Base-by-base conservation (phyloP, 2,329 filamentous ascomycete genomes). In the Cladophialophora chaetospira region DNA sequence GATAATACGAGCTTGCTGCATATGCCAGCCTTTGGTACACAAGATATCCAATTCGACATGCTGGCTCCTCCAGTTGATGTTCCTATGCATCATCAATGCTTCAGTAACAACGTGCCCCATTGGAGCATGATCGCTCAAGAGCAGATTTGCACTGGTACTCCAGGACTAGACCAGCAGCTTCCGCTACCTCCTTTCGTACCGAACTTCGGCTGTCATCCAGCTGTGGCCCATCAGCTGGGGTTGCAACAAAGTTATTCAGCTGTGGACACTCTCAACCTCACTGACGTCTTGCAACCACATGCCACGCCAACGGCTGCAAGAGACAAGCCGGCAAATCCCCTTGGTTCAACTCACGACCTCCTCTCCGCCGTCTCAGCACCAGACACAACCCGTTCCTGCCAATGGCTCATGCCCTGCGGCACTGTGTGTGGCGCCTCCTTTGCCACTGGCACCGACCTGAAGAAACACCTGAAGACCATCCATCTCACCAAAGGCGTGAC, bases 381-480 rank as follows among this genome's bases (percentile, higher is more conserved):
- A 5, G 42, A 31, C 40, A 62, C 60, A 2, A 57, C 57, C 21
- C 57, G 40, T 6, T 53, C 60, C 6, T 66, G 64, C 44, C 58
- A 65, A 61, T 66, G 64, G 64, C 47, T 66, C 8, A 66, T 66
- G 64, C 64, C 64, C 4, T 66, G 64, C 51, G 64, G 64, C 28
- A 65, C 63, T 3, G 55, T 64, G 5, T 66, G 64, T 33, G 61
- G 62, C 33, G 63, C 63, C 19, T 57, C 58, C 26, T 66, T 65
- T 40, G 61, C 58, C 31, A 56, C 61, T 0, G 58, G 55, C 1
- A 57, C 62, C n/a, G 64, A 66, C 49, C 64, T 66, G 8, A 66
- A 66, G 33, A 66, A 63, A 51, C 64, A 66, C 36, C 55, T 66
- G 21, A 66, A 66, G 36, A 50, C 63, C 2, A 56, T 60, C 8